These are phyloP conservation scores for Rhodotorula sp. DNA, from an alignment of 1,284 basidiomycete genomes.

Conservation along the genomic window DNA sequence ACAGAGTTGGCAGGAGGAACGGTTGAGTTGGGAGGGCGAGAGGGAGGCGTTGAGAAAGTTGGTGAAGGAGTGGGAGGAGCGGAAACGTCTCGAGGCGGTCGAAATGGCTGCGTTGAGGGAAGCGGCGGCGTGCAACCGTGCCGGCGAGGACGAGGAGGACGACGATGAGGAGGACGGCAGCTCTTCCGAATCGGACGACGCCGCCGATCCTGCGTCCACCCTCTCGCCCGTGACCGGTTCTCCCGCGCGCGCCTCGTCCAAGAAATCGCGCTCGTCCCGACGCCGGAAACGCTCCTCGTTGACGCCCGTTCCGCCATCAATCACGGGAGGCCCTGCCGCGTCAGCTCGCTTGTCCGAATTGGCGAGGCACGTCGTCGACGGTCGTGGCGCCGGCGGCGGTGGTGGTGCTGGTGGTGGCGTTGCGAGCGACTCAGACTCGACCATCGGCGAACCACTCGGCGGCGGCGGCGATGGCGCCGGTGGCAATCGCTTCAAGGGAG, in stretches of 20 bases:
- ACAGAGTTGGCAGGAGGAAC: conserved; percentile 55
- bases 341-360: neutral
- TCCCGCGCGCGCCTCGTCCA: conserved; percentile 10
- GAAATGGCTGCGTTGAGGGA: conserved; percentile 23
- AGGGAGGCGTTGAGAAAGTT: conserved; percentile 70
- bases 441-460: conserved; percentile 19
- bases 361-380: neutral
- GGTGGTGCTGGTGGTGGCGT: neutral
- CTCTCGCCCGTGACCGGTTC: conserved; percentile 13
- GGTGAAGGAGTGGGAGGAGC: conserved; percentile 77
- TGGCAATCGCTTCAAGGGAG: no score
- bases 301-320: conserved; percentile 6
- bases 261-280: conserved; percentile 9
- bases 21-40: conserved; percentile 78
- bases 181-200: neutral
- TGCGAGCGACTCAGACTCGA: conserved; percentile 37
- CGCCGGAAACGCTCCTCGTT: conserved; percentile 21
- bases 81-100: conserved; percentile 46
- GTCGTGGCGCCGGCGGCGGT: no score
- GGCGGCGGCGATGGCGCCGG: neutral
- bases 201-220: no score
- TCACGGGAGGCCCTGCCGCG: neutral
- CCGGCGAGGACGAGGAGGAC: conserved; percentile 33
- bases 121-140: neutral
- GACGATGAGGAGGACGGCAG: conserved; percentile 17